phyloP scores from a whole-genome alignment of 208 protist genomes.

The Acanthamoeba triangularis region DNA sequence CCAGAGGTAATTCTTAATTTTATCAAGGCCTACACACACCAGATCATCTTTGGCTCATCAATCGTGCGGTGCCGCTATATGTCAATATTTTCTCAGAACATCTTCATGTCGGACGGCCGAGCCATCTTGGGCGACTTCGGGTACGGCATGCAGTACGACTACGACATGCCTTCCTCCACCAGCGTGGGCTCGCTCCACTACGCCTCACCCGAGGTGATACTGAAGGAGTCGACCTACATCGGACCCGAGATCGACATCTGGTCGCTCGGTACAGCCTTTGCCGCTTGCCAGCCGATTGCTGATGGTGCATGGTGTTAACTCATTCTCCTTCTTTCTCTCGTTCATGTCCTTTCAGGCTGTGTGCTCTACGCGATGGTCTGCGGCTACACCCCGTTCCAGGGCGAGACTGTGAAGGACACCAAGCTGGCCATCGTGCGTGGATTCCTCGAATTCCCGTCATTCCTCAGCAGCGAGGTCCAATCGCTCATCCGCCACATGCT shows the following conservation, averaged over 20 bases:
- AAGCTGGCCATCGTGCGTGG: slow-evolving; percentile 22
- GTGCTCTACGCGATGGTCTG: slow-evolving; percentile 55
- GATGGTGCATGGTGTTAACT: too few species aligned
- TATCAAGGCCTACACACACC: too few species aligned
- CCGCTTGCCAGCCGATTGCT: background rate
- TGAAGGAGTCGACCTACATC: slow-evolving; percentile 15
- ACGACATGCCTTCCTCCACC: background rate
- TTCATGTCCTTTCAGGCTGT: background rate
- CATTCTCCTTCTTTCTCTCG: background rate
- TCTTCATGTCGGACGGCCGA: background rate
- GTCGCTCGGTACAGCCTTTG: background rate
- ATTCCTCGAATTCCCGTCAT: background rate
- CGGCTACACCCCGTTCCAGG: slow-evolving; percentile 48
- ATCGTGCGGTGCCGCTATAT: background rate
- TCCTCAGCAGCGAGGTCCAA: background rate
- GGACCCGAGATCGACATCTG: slow-evolving; percentile 61
- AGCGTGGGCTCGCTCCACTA: slow-evolving; percentile 46
- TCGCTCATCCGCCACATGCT: slow-evolving; percentile 43
- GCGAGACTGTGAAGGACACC: slow-evolving; percentile 33
- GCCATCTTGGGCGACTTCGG: slow-evolving; percentile 36
- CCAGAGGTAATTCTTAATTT: background rate
- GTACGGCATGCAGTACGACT: slow-evolving; percentile 34
- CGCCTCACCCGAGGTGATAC: slow-evolving; percentile 59
- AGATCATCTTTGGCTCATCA: background rate
- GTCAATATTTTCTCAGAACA: too few species aligned